phyloP scores from a whole-genome alignment of 257 asterid species.

The Nicotiana otophora region DNA sequence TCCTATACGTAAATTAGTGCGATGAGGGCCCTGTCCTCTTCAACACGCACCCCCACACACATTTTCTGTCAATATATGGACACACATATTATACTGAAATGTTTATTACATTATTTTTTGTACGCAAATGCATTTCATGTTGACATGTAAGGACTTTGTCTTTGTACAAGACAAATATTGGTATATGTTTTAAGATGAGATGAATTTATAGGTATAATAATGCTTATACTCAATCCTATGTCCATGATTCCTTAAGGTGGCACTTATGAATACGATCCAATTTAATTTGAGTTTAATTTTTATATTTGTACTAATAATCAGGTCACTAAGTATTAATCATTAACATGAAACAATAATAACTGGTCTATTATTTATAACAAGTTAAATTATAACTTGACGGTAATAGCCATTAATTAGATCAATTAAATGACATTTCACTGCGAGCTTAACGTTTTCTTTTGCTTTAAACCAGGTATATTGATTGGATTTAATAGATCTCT shows the following conservation, averaged over 20 bases:
- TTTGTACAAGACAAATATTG: slow-evolving; percentile 2
- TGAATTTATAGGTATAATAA: not conserved
- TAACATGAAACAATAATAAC: too few relatives aligned
- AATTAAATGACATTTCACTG: not conserved
- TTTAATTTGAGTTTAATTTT: not conserved
- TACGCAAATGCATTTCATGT: not conserved
- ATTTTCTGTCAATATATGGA: not conserved
- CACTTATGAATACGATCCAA: not conserved
- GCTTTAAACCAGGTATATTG: not conserved
- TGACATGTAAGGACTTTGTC: not conserved
- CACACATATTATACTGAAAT: not conserved
- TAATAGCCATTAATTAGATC: not conserved
- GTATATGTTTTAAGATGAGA: not conserved
- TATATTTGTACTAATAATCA: not conserved
- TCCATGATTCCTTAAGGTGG: not conserved
- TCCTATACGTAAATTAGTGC: not conserved
- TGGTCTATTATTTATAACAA: too few relatives aligned
- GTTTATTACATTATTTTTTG: not conserved
- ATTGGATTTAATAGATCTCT: not conserved
- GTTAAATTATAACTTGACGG: too few relatives aligned
- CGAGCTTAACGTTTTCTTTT: not conserved
- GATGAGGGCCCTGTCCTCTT: not conserved
- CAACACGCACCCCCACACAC: not conserved
- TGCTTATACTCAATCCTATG: not conserved
- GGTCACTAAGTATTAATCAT: too few relatives aligned